phyloP scores from a whole-genome alignment of 2,329 filamentous ascomycete species.

The Sporothrix brunneoviolacea region DNA sequence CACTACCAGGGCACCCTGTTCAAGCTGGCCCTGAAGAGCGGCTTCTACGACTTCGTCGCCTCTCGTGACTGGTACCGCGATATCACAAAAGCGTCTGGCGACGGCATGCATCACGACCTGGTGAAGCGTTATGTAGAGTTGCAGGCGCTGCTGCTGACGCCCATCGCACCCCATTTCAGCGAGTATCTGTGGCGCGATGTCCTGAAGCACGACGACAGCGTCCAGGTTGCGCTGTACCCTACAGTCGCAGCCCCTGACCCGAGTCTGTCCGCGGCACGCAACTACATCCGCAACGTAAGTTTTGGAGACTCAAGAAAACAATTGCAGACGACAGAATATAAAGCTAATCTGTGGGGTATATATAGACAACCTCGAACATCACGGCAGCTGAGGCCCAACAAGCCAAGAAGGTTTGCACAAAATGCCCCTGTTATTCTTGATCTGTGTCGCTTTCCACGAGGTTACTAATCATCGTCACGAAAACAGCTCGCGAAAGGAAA shows the following conservation, averaged over 20 bases:
- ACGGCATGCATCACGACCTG: constrained; percentile 81
- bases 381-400: constrained; percentile 21
- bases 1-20: constrained; percentile 77
- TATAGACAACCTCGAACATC: constrained; percentile 17
- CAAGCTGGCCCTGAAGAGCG: constrained; percentile 79
- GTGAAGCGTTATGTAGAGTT: constrained; percentile 76
- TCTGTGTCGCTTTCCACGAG: neutral
- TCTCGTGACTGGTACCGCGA: constrained; percentile 90
- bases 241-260: constrained; percentile 58
- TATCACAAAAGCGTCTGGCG: constrained; percentile 64
- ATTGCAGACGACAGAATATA: no score
- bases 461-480: constrained; percentile 24
- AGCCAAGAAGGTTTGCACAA: constrained; percentile 14
- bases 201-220: constrained; percentile 64
- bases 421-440: neutral
- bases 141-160: constrained; percentile 59
- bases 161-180: constrained; percentile 86
- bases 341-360: neutral
- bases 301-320: neutral
- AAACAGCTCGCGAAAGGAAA: constrained; percentile 77
- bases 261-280: constrained; percentile 66
- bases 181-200: constrained; percentile 94
- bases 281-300: constrained; percentile 60
- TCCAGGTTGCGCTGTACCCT: constrained; percentile 76
- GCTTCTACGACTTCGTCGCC: constrained; percentile 81